Conservation (phyloP, 305 asterid species). For the Striga hermonthica region DNA sequence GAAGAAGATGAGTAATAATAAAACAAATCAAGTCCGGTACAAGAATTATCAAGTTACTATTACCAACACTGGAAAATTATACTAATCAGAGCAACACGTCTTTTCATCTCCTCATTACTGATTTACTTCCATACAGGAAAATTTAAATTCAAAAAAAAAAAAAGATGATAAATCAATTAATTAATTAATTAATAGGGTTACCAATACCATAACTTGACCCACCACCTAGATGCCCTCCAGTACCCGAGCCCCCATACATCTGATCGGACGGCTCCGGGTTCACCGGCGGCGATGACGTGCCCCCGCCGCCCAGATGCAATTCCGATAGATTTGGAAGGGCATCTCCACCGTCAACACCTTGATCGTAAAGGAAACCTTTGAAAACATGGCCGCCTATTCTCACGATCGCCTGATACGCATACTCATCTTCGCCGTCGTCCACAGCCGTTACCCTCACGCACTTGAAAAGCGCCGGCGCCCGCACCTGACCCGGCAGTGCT, state of each 20-base stretch:
- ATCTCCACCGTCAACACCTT: constrained; percentile 51
- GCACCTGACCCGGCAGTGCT: constrained; percentile 69
- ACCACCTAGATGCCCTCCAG: constrained; percentile 45
- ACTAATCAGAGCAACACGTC: constrained; percentile 13
- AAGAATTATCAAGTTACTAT: constrained; percentile 29
- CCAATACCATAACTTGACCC: constrained; percentile 49
- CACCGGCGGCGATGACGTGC: constrained; percentile 30
- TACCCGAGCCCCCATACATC: constrained; percentile 34
- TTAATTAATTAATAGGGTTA: constrained; percentile 43
- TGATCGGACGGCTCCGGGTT: constrained; percentile 33
- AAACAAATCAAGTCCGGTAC: not conserved
- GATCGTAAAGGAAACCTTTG: constrained; percentile 69
- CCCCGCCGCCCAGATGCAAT: constrained; percentile 52
- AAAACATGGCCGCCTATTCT: constrained; percentile 66
- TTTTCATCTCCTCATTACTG: constrained; percentile 8
- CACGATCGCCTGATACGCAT: constrained; percentile 66
- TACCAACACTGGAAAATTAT: constrained; percentile 7
- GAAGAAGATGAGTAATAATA: constrained; percentile 2
- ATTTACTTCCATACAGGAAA: too few relatives aligned
- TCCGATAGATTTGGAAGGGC: constrained; percentile 56
- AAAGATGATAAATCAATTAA: too few relatives aligned
- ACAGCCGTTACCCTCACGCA: constrained; percentile 63
- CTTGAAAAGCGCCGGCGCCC: constrained; percentile 66
- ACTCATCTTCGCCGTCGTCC: constrained; percentile 72
- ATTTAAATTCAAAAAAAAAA: too few relatives aligned